Base-by-base conservation (phyloP, 441 rosid species). In the Syzygium syzygioides region DNA sequence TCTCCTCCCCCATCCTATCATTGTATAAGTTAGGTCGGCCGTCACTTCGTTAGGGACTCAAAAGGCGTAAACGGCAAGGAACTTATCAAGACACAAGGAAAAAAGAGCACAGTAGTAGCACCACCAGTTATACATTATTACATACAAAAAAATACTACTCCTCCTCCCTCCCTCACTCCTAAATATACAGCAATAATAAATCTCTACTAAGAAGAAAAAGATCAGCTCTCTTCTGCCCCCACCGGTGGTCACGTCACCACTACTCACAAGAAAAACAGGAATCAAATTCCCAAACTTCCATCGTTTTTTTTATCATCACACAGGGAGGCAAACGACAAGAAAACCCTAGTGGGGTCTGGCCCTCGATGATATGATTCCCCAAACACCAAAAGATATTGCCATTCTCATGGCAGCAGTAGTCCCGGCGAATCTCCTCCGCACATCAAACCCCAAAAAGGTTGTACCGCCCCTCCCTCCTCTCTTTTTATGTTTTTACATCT, bases 381-480 rank as follows among this genome's bases (percentile, higher is more conserved):
- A 53, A 52, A 60, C 54, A 62, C 86, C 90, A 83, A 52, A 34
- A 4, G 83, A 71, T 11, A 1, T 23, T 71, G 52, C n/a, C 83
- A 20, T 11, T 25, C 64, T 89, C 89, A 90, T 89, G 41, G 86
- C 92, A 89, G 14, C 60, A 45, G 48, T 7, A 45, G 48, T 45
- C 57, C 87, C 83, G 85, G 71, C 91, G 90, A 85, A 71, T 71
- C 83, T 87, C 90, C 80, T 64, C 84, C 90, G 88, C 84, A 91
- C 93, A 89, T 94, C 66, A 94, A 93, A 93, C 92, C 91, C 89
- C 89, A 90, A 87, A 90, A 87, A 92, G 93, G 48, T 4, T 20
- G 9, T 55, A n/a, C 92, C 86, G 83, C 84, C 86, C 91, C 89
- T 32, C 37, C 89, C 89, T 56, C 80, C 57, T 88, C 20, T 6